Evolutionary conservation across 202 grass and related monocot species (phyloP).

Genomic region (Setaria viridis): DNA sequence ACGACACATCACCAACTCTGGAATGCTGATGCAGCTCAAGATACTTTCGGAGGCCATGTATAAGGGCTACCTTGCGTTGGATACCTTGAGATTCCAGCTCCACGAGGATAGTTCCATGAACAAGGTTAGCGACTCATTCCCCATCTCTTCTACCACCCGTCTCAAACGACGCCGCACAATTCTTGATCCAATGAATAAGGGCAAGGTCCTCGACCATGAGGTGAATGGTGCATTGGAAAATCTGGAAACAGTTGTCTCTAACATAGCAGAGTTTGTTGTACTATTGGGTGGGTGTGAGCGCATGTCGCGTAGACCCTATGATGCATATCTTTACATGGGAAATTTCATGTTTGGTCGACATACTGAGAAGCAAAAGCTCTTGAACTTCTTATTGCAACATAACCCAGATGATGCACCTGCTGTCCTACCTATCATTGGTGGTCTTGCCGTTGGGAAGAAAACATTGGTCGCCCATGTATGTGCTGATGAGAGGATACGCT

Average conservation of each 20-base stretch:
- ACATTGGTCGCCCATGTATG: background rate
- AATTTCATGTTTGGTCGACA: conserved; percentile 28
- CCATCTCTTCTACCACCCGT: background rate
- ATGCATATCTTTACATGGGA: background rate
- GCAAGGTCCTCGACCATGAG: background rate
- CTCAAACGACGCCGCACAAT: background rate
- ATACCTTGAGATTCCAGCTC: background rate
- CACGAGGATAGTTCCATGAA: background rate
- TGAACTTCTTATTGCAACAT: conserved; percentile 3
- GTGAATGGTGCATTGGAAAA: background rate
- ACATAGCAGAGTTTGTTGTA: conserved; percentile 1
- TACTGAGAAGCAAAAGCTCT: background rate
- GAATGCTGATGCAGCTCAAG: background rate
- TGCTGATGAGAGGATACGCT: background rate
- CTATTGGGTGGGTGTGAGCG: background rate
- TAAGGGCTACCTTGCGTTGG: background rate
- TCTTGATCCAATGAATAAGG: background rate
- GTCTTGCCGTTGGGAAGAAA: background rate
- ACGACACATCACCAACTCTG: background rate
- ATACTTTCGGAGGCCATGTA: background rate
- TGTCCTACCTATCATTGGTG: background rate
- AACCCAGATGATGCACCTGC: background rate
- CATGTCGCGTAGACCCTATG: background rate
- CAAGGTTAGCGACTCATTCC: background rate
- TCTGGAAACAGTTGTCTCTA: background rate